Evolutionary conservation across 2,329 filamentous ascomycete species (phyloP).

Genomic region (Colletotrichum trifolii): DNA sequence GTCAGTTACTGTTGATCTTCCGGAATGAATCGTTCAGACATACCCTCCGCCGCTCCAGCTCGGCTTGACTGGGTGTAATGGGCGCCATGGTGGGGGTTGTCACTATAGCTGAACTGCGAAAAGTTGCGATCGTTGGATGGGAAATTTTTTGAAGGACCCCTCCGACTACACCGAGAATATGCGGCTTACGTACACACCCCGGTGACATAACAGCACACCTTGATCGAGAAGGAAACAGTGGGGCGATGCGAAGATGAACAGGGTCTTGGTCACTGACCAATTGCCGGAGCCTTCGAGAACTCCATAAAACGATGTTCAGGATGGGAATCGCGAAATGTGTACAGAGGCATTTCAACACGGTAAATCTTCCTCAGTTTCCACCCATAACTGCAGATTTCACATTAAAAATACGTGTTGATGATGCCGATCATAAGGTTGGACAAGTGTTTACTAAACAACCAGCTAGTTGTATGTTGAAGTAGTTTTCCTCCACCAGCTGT

Average conservation of each 20-base stretch:
- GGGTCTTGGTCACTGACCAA: too few relatives aligned
- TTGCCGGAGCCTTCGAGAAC: too few relatives aligned
- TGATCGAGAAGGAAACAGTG: constrained; percentile 14
- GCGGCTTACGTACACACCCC: constrained; percentile 31
- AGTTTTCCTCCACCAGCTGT: too few relatives aligned
- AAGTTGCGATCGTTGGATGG: constrained; percentile 31
- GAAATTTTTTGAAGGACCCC: constrained; percentile 39
- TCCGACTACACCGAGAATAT: constrained; percentile 34
- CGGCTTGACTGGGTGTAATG: constrained; percentile 60
- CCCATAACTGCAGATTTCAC: too few relatives aligned
- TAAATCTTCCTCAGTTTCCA: too few relatives aligned
- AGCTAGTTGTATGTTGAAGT: too few relatives aligned
- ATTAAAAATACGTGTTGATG: too few relatives aligned
- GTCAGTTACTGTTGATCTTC: constrained; percentile 14
- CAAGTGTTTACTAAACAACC: too few relatives aligned
- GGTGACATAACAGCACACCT: constrained; percentile 6
- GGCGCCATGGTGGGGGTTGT: constrained; percentile 53
- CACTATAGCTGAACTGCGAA: constrained; percentile 32
- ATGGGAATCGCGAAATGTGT: too few relatives aligned
- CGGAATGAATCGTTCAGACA: constrained; percentile 36
- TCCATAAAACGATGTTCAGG: too few relatives aligned
- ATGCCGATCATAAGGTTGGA: too few relatives aligned
- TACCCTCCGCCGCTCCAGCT: constrained; percentile 72
- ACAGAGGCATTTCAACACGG: too few relatives aligned
- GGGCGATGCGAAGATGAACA: not conserved